Conservation (phyloP, 306 rosid genomes). For the Sphenostylis stenocarpa region DNA sequence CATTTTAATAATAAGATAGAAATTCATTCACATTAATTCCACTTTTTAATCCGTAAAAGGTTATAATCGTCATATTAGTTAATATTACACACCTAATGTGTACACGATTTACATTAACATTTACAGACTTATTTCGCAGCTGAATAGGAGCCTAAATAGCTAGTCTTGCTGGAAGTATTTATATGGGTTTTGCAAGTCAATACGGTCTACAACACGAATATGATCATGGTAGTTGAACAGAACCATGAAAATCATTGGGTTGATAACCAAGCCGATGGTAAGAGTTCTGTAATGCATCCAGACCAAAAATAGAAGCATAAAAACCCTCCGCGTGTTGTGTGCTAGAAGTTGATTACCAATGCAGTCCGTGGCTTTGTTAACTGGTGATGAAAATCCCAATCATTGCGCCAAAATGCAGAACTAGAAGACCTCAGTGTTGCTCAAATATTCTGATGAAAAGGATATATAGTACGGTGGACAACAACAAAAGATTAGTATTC, state of each 20-base stretch:
- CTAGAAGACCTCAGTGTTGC: constrained; percentile 2
- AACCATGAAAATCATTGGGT: constrained; percentile 14
- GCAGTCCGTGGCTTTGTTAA: constrained; percentile 22
- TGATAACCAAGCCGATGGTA: constrained; percentile 21
- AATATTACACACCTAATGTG: not conserved
- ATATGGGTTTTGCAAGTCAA: constrained; percentile 11
- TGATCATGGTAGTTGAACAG: constrained; percentile 2
- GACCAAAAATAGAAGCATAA: constrained; percentile 30
- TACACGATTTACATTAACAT: constrained; percentile 1
- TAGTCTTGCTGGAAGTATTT: constrained; percentile 17
- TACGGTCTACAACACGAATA: constrained; percentile 2
- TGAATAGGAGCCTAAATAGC: constrained; percentile 4
- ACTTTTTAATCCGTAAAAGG: too few relatives aligned
- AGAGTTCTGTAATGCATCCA: constrained; percentile 27
- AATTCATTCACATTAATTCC: too few relatives aligned
- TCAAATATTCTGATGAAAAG: constrained; percentile 22
- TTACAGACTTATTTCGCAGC: constrained; percentile 4
- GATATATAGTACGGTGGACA: constrained; percentile 10
- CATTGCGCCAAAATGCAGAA: constrained; percentile 27
- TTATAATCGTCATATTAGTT: not conserved
- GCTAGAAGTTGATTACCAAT: constrained; percentile 8
- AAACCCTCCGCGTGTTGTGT: not conserved
- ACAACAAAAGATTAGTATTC: constrained; percentile 6
- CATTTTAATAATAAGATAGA: not conserved
- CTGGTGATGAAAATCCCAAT: constrained; percentile 10